A percentile compares a stretch with the other conserved stretches of the same genome.
These are phyloP conservation scores for Polygonum aviculare DNA, from an alignment of 148 eudicot genomes.

Conservation along the genomic window DNA sequence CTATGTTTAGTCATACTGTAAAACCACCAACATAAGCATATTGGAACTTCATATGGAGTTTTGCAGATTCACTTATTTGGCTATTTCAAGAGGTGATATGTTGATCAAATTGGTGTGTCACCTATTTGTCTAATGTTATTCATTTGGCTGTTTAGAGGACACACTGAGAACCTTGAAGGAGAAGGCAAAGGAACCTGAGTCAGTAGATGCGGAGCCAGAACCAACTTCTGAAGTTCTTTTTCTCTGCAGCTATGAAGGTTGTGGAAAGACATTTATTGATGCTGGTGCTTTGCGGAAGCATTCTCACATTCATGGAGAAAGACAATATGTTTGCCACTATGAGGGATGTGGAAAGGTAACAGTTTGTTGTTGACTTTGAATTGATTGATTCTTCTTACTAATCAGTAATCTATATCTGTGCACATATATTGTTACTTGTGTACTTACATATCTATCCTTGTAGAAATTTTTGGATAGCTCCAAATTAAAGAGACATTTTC, in stretches of 20 bases:
- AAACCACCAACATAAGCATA: not conserved
- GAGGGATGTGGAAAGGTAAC: slow-evolving; percentile 85
- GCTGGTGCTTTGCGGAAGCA: slow-evolving; percentile 96
- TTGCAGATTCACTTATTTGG: not conserved
- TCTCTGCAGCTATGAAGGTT: slow-evolving; percentile 90
- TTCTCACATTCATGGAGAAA: slow-evolving; percentile 93
- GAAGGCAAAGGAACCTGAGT: slow-evolving; percentile 55
- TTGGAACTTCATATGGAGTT: not conserved
- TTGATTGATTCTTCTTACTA: not conserved
- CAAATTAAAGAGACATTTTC: slow-evolving; percentile 88
- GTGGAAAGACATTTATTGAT: slow-evolving; percentile 98
- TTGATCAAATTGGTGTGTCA: not conserved
- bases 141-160: slow-evolving; percentile 36
- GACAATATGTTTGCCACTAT: slow-evolving; percentile 82
- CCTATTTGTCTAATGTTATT: not conserved
- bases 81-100: not conserved
- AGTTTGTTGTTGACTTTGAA: not conserved
- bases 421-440: not conserved
- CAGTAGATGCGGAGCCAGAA: slow-evolving; percentile 77
- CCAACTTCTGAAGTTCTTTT: slow-evolving; percentile 97
- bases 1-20: not conserved
- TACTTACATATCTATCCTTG: slow-evolving; percentile 15
- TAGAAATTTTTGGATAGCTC: slow-evolving; percentile 99
- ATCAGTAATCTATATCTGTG: not conserved
- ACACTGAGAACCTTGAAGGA: slow-evolving; percentile 64